phyloP scores from a whole-genome alignment of 495 filamentous ascomycete species.

The Daldinia decipiens region DNA sequence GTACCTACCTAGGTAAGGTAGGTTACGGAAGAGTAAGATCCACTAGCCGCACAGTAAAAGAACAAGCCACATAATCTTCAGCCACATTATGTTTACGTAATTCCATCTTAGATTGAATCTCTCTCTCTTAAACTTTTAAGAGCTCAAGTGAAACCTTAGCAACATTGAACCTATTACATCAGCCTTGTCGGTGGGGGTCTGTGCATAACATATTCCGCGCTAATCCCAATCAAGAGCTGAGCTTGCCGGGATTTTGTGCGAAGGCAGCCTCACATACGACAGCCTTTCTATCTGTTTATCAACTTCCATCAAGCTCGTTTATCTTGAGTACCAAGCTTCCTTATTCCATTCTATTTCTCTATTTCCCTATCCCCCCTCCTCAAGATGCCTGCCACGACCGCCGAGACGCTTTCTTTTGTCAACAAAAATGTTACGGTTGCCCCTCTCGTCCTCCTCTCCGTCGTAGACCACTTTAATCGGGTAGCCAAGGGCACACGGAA shows the following conservation, averaged over 20 bases:
- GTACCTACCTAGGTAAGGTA: too few species aligned
- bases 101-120: not conserved
- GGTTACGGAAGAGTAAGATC: not conserved
- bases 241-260: constrained; percentile 35
- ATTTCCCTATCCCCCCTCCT: constrained; percentile 11
- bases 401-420: constrained; percentile 91
- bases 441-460: constrained; percentile 95
- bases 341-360: constrained; percentile 12
- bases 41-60: not conserved
- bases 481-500: constrained; percentile 82
- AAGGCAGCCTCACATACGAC: constrained; percentile 47
- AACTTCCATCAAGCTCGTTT: constrained; percentile 22
- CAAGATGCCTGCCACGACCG: constrained; percentile 92
- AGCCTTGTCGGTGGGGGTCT: constrained; percentile 8
- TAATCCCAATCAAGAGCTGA: constrained; percentile 37
- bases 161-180: constrained; percentile 2
- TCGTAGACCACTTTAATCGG: constrained; percentile 97
- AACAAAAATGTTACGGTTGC: constrained; percentile 95
- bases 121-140: not conserved
- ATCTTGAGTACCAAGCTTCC: constrained; percentile 25
- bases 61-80: not conserved
- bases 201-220: not conserved
- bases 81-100: not conserved
- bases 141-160: constrained; percentile 1
- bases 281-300: constrained; percentile 33